Conservation (phyloP, 2,329 filamentous ascomycete genomes). For the Xylaria arbuscula region DNA sequence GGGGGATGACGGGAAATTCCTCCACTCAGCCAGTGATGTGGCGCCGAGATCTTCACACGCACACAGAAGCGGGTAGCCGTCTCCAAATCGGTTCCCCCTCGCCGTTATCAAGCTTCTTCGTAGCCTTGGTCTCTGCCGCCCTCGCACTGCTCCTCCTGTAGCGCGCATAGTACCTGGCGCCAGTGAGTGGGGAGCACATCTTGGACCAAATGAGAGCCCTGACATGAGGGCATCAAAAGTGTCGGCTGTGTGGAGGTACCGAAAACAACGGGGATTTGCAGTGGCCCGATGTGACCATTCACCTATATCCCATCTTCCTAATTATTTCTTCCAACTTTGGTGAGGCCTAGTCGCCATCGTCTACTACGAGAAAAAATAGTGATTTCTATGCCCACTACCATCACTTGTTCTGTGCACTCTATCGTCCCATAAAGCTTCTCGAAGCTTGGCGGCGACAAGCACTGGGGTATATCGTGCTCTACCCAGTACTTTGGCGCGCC, state of each 20-base stretch:
- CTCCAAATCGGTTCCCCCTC: slow-evolving; percentile 45
- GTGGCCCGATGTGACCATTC: slow-evolving; percentile 3
- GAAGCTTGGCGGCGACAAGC: slow-evolving; percentile 18
- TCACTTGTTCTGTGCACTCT: not conserved
- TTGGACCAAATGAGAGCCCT: slow-evolving; percentile 9
- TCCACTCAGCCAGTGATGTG: slow-evolving; percentile 43
- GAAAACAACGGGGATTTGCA: not conserved
- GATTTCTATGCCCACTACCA: not conserved
- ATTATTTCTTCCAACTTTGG: not conserved
- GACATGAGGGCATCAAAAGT: slow-evolving; percentile 11
- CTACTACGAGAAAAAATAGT: not conserved
- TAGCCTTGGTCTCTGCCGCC: slow-evolving; percentile 20
- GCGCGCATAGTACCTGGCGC: not conserved
- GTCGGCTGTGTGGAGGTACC: slow-evolving; percentile 5
- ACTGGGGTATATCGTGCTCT: slow-evolving; percentile 10
- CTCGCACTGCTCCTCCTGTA: slow-evolving; percentile 3
- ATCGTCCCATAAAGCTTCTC: slow-evolving; percentile 21
- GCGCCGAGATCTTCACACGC: slow-evolving; percentile 37
- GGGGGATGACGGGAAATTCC: slow-evolving; percentile 42
- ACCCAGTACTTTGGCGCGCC: slow-evolving; percentile 29
- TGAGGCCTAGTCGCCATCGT: slow-evolving; percentile 5
- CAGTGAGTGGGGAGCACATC: slow-evolving; percentile 11
- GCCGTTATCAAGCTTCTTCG: slow-evolving; percentile 35
- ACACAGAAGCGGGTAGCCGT: slow-evolving; percentile 31
- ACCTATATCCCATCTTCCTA: slow-evolving; percentile 2